Evolutionary conservation across 495 filamentous ascomycete genomes (phyloP).

Genomic region (Podospora conica): DNA sequence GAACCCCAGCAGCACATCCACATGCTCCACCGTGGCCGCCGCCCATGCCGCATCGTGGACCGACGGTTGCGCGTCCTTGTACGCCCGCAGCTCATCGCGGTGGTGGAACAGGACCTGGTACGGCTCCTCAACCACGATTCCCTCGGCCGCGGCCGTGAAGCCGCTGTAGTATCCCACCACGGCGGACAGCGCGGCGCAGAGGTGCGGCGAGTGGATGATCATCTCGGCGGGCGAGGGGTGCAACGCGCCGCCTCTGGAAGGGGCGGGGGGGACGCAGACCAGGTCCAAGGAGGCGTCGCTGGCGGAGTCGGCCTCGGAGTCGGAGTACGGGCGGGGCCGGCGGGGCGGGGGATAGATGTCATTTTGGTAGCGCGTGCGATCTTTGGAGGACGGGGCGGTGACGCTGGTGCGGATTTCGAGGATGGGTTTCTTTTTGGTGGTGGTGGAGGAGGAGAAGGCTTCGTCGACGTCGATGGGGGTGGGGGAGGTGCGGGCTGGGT

Average conservation of each 20-base stretch:
- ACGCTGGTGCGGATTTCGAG: slow-evolving; percentile 33
- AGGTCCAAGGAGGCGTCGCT: neutral
- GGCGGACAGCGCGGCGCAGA: slow-evolving; percentile 34
- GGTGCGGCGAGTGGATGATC: slow-evolving; percentile 34
- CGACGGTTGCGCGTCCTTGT: slow-evolving; percentile 28
- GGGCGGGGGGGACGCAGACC: too few relatives aligned
- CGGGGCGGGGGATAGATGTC: neutral
- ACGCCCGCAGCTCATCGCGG: slow-evolving; percentile 25
- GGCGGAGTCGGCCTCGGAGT: neutral
- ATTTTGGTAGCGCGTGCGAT: neutral
- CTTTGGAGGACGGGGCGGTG: neutral
- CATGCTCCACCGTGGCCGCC: slow-evolving; percentile 29
- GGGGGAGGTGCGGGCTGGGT: slow-evolving; percentile 24
- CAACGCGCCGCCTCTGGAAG: neutral
- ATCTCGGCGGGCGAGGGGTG: slow-evolving; percentile 22
- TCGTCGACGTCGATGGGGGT: slow-evolving; percentile 23
- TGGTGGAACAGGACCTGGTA: slow-evolving; percentile 35
- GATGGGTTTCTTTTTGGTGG: slow-evolving; percentile 23
- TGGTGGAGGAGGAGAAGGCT: slow-evolving; percentile 2
- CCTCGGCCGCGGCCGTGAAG: slow-evolving; percentile 21
- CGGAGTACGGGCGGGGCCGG: neutral
- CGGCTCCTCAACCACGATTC: slow-evolving; percentile 26
- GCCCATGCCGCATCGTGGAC: slow-evolving; percentile 29
- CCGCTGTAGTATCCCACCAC: slow-evolving; percentile 31
- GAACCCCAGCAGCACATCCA: slow-evolving; percentile 35